Evolutionary conservation across 176 grass and related monocot genomes (phyloP).

Genomic region (Chrysopogon serrulatus): DNA sequence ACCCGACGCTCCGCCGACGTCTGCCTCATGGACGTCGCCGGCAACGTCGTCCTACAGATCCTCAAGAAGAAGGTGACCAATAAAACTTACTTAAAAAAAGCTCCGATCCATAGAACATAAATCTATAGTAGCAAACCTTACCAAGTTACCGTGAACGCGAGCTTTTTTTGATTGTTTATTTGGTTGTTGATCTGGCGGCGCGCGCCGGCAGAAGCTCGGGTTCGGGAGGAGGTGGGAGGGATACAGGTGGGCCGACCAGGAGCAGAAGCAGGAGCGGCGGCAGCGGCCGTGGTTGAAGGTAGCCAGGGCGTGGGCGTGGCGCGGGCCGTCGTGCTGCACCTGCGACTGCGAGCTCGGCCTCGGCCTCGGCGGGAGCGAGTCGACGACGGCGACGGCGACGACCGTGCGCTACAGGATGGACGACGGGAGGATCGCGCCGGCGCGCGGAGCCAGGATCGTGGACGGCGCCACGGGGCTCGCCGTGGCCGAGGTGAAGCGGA

Average conservation of each 20-base stretch:
- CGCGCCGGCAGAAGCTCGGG: constrained; percentile 41
- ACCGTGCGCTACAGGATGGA: constrained; percentile 50
- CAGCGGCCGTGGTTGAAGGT: constrained; percentile 63
- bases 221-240: constrained; percentile 64
- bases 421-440: constrained; percentile 19
- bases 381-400: background rate
- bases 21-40: constrained; percentile 78
- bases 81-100: background rate
- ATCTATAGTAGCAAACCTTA: no score
- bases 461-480: constrained; percentile 49
- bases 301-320: constrained; percentile 17
- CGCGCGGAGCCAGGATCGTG: constrained; percentile 44
- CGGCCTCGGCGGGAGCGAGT: background rate
- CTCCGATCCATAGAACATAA: background rate
- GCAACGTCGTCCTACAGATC: constrained; percentile 54
- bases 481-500: constrained; percentile 83
- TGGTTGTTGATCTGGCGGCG: background rate
- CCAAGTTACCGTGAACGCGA: no score
- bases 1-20: constrained; percentile 43
- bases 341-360: constrained; percentile 41
- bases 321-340: constrained; percentile 25
- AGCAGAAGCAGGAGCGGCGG: background rate
- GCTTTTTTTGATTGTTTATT: background rate
- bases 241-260: constrained; percentile 13
- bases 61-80: constrained; percentile 37